Evolutionary conservation across 1,139 yeast genomes (phyloP), one percentile per base, ranked within the genome.

Genomic region (Candida sojae): DNA sequence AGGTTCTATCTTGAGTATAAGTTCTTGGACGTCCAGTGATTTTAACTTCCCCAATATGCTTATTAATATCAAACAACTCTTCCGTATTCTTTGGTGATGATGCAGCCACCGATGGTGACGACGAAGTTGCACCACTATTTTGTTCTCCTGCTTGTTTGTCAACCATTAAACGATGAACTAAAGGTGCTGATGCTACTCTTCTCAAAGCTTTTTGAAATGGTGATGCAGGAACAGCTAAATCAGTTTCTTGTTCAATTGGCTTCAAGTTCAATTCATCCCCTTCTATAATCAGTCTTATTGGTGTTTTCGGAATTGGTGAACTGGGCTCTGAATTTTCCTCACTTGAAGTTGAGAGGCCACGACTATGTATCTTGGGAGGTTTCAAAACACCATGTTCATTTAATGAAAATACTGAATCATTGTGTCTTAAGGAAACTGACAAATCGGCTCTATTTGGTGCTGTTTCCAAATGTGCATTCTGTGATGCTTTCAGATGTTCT

Each of bases 141-240:
- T 7, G 13, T 6, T 42, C 44, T 6, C 29, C 39, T 2, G 39
- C 12, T 25, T 38, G 45, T 41, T 62, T 57, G 9, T 73, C 77
- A 46, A 57, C 66, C 34, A 72, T 59, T 23, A 73, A 53, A 13
- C 74, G 57, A 50, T 71, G 71, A 4, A 75, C 87, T 47, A 86
- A 71, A 1, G 96, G 96, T 0, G 95, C 95, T 0, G 95, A 88
- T 0, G 95, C 92, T 2, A 87, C 95, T 48, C 95, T 73, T 52
- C 93, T 71, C 29, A 88, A 70, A 5, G 82, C 82, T 47, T 79
- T 70, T 47, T 76, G 86, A 58, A 82, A 73, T 3, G 76, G 66
- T 3, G 72, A 67, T 7, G 61, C 47, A 5, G 65, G 64, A 2
- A 59, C 51, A 1, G 54, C 47, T 26, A 50, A 50, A 39, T 46